phyloP scores from a whole-genome alignment of 148 eudicot genomes.

The Limonium bicolor region DNA sequence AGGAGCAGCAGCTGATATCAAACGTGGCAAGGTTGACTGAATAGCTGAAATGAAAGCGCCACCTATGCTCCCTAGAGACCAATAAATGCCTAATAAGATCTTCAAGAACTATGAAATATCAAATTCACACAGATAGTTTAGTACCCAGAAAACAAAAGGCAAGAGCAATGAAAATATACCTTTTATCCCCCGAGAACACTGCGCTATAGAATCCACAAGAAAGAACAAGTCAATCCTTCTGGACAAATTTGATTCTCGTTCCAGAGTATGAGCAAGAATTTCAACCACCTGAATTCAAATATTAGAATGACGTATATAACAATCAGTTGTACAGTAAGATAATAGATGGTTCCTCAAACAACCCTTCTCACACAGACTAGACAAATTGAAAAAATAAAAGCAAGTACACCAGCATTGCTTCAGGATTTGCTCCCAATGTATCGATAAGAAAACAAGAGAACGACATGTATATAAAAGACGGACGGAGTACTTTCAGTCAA shows the following conservation, averaged over 20 bases:
- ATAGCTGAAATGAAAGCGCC: conserved; percentile 61
- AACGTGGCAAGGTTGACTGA: conserved; percentile 62
- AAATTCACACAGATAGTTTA: neutral
- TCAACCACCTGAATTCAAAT: conserved; percentile 59
- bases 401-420: no score
- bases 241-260: conserved; percentile 54
- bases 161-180: conserved; percentile 24
- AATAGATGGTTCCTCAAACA: no score
- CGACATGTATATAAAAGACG: no score
- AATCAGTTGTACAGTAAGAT: no score
- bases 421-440: no score
- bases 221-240: conserved; percentile 86
- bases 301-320: no score
- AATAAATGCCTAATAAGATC: neutral
- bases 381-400: no score
- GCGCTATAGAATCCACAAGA: conserved; percentile 91
- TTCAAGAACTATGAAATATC: neutral
- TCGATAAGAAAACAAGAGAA: no score
- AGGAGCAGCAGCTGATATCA: conserved; percentile 92
- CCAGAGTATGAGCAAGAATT: conserved; percentile 56
- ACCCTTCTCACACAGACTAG: no score
- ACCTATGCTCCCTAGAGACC: conserved; percentile 49
- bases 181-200: conserved; percentile 58
- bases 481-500: no score
- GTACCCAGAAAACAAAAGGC: conserved; percentile 1